A percentile compares a stretch with the other conserved stretches of the same genome.
Conservation (phyloP, 106 monocot genomes). For the Allium fistulosum region DNA sequence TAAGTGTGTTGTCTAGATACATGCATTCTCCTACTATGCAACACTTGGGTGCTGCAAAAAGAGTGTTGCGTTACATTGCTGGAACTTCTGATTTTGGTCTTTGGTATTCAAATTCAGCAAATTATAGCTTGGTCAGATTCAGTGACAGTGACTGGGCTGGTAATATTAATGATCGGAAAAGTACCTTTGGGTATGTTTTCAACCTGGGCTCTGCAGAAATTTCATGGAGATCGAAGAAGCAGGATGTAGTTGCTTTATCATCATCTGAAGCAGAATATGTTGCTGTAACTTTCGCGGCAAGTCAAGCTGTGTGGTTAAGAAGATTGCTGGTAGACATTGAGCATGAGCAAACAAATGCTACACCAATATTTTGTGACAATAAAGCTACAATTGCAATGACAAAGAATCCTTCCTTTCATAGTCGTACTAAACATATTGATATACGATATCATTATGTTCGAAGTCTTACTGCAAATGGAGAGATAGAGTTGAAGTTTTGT, state of each 20-base stretch:
- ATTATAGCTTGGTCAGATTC: neutral
- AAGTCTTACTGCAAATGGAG: too few species aligned
- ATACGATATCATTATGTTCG: too few species aligned
- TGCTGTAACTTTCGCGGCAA: neutral
- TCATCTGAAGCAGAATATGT: neutral
- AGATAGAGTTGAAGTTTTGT: too few species aligned
- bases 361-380: too few species aligned
- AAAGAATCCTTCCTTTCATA: too few species aligned
- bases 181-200: too few species aligned
- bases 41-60: conserved; percentile 3
- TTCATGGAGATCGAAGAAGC: conserved; percentile 3
- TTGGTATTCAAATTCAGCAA: neutral
- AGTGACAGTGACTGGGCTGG: conserved; percentile 10
- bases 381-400: too few species aligned
- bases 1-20: neutral
- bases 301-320: neutral
- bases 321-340: neutral
- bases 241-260: neutral
- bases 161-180: neutral
- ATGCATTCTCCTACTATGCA: neutral
- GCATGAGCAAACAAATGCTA: too few species aligned
- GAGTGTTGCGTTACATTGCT: neutral
- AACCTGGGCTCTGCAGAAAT: too few species aligned
- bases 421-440: too few species aligned
- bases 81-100: neutral